Base-by-base conservation (phyloP, 1,284 basidiomycete species). In the Austropuccinia psidii region DNA sequence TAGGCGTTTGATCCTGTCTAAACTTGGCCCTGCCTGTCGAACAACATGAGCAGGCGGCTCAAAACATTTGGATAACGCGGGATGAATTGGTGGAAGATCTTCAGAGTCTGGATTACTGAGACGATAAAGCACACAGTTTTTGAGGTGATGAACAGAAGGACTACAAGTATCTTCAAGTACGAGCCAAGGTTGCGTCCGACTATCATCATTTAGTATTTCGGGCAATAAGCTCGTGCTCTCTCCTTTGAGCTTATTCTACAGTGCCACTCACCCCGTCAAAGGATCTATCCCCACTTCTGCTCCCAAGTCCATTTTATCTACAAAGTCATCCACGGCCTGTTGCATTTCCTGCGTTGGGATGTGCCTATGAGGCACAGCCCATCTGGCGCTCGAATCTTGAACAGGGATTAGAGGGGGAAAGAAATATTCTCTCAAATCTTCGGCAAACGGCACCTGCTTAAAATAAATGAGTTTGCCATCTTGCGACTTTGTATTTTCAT, bases 251-350 rank as follows among this genome's bases (percentile, higher is more conserved):
- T 27, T 64, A 5, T 24, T 4, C 17, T 0, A 31, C 11, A 57
- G 37, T 54, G 50, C 54, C 50, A 49, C 66, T 69, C 39, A 61
- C 57, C 17, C 29, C 57, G 15, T 9, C 17, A 27, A 29, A 24
- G 31, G 33, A 19, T 11, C 31, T 58, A 33, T 7, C 37, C 35
- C 39, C 24, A 55, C 66, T 33, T 69, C 66, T 21, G 24, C 54
- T 8, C 24, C 41, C 15, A 61, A 45, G 37, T 61, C 68, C 68
- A 72, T 60, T 43, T 49, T 29, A 27, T 72, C 68, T n/a, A 72
- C 68, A 27, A 72, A 35, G 61, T 60, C 31, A 61, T 72, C 57
- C 68, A 72, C 61, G n/a, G 68, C 68, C 49, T 72, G 43, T 50
- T 60, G 43, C 57, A 72, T 58, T 37, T 72, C 57, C 17, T 61